Base-by-base conservation (phyloP, 441 rosid genomes). In the Arabidopsis lyrata region DNA sequence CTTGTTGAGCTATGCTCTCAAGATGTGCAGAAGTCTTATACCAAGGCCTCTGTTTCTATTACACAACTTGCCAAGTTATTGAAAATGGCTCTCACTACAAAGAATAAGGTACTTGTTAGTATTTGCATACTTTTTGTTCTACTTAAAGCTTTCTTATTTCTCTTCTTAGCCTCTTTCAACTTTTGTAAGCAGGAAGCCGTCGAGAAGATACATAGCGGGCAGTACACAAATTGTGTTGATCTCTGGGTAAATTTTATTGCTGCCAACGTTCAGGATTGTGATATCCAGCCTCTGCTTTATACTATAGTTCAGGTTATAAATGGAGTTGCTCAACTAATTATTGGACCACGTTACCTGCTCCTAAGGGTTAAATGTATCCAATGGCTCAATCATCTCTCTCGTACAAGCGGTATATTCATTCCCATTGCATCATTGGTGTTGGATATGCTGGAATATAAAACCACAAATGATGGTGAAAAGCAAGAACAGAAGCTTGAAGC, bases 261-360 rank as follows among this genome's bases (percentile, higher is more conserved):
- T 14, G 74, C 74, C 18, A 88, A 88, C 60, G 27, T 85, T 72
- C 78, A 8, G 44, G 89, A 91, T 72, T 80, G 68, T 73, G 95
- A 88, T 76, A 88, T 92, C 73, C 95, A 89, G 84, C 81, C 92
- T 16, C 72, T 88, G 86, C 83, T 87, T 61, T 86, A 82, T 73
- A 81, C 75, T 47, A 73, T 81, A 66, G 80, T 85, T 83, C 97
- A 91, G 81, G 85, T 95, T 82, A 84, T 91, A 83, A 91, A 87
- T 75, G 98, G 97, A 74, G 83, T 95, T 48, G 90, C 89, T 56
- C 24, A 50, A 42, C 83, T 95, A 31, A 90, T 95, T 79, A 89
- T 88, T 50, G 98, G 96, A 76, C 97, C 98, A 63, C 86, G 95
- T 82, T 90, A 92, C 83, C 78, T 95, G 75, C 97, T 93, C 63